Conservation (phyloP, 805 yeast genomes). For the Gaillardinia entomophila region DNA sequence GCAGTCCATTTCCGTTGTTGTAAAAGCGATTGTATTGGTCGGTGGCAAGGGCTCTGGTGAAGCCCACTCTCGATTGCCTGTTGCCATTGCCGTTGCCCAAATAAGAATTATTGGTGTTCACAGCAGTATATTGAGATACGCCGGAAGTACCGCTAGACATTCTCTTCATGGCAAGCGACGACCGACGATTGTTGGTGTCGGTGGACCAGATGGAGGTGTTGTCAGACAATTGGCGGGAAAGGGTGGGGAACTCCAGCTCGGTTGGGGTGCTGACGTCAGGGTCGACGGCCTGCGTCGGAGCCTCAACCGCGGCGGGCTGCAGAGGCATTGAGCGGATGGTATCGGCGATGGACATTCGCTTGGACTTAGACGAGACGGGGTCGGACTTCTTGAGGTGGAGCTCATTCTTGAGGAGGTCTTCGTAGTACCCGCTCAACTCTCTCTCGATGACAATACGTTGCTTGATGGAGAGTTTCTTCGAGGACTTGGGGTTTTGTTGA, state of each 20-base stretch:
- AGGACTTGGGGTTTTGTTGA: conserved; percentile 26
- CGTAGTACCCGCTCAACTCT: conserved; percentile 41
- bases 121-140: conserved; percentile 17
- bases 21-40: conserved; percentile 21
- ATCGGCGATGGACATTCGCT: conserved; percentile 15
- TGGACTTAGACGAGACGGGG: conserved; percentile 4
- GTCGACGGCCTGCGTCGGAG: conserved; percentile 1
- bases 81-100: conserved; percentile 3
- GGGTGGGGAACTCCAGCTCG: neutral
- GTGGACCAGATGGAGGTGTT: conserved; percentile 32
- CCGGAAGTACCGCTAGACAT: conserved; percentile 24
- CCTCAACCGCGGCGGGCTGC: conserved; percentile 1
- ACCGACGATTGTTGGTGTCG: conserved; percentile 19
- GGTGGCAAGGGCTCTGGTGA: conserved; percentile 33
- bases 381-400: conserved; percentile 31
- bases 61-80: conserved; percentile 24
- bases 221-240: conserved; percentile 19
- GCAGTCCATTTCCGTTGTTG: conserved; percentile 10
- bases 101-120: conserved; percentile 5
- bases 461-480: conserved; percentile 24
- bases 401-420: conserved; percentile 33
- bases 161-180: conserved; percentile 26
- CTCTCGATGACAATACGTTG: conserved; percentile 40
- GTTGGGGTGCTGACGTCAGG: neutral
- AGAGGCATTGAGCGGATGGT: conserved; percentile 9